Evolutionary conservation across 306 rosid genomes (phyloP).

Genomic region (Datisca glomerata): DNA sequence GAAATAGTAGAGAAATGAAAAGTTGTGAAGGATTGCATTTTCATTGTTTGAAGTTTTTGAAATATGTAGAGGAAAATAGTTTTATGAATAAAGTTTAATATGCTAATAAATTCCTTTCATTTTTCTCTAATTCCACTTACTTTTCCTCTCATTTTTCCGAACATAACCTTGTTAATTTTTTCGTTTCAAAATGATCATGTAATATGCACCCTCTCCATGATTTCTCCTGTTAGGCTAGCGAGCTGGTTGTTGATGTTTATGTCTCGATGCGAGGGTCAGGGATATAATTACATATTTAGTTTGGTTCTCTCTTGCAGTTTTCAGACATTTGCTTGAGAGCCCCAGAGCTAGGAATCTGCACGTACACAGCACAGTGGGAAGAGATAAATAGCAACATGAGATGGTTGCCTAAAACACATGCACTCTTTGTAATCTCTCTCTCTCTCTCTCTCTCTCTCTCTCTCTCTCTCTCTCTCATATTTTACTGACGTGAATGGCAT

Average conservation of each 20-base stretch:
- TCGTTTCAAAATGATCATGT: neutral
- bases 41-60: too few relatives aligned
- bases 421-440: constrained; percentile 50
- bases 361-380: constrained; percentile 63
- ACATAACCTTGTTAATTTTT: neutral
- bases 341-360: constrained; percentile 38
- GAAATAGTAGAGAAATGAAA: too few relatives aligned
- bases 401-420: constrained; percentile 72
- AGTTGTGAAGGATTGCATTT: too few relatives aligned
- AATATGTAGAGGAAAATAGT: too few relatives aligned
- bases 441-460: constrained; percentile 4
- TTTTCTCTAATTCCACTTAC: neutral
- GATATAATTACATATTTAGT: neutral
- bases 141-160: too few relatives aligned
- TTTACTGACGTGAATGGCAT: constrained; percentile 16
- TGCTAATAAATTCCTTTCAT: too few relatives aligned
- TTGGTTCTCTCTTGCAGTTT: constrained; percentile 42
- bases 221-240: neutral
- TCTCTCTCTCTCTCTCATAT: constrained; percentile 5
- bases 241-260: neutral
- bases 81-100: too few relatives aligned
- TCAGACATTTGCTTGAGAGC: constrained; percentile 35
- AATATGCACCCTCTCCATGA: too few relatives aligned
- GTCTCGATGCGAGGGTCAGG: too few relatives aligned
- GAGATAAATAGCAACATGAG: constrained; percentile 36